These are phyloP conservation scores for Farysia itapuensis DNA, from an alignment of 1,284 basidiomycete genomes.

Conservation along the genomic window DNA sequence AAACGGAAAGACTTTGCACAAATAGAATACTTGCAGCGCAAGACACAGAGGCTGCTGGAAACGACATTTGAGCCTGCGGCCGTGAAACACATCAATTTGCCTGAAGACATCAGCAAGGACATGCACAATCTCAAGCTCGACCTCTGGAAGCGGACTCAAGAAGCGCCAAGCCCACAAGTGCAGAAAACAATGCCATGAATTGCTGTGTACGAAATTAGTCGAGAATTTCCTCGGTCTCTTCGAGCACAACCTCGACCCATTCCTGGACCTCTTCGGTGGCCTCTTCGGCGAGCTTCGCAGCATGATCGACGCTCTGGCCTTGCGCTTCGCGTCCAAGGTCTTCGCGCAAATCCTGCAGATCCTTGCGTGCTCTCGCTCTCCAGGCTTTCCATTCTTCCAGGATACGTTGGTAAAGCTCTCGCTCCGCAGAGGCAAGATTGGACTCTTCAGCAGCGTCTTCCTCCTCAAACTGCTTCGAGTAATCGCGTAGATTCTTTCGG, in stretches of 20 bases:
- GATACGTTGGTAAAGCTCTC: constrained; percentile 84
- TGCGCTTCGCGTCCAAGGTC: constrained; percentile 37
- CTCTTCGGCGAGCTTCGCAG: constrained; percentile 50
- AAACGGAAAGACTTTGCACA: constrained; percentile 50
- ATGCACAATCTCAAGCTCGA: constrained; percentile 28
- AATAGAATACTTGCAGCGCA: constrained; percentile 56
- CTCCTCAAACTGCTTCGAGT: constrained; percentile 89
- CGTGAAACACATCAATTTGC: constrained; percentile 48
- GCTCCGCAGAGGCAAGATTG: constrained; percentile 87
- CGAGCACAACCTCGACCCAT: constrained; percentile 60
- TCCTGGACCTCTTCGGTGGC: constrained; percentile 58
- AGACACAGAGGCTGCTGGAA: constrained; percentile 44
- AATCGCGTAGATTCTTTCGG: constrained; percentile 87
- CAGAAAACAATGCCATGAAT: too few relatives aligned
- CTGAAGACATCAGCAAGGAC: constrained; percentile 28
- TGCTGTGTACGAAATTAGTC: constrained; percentile 9
- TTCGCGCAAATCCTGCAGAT: constrained; percentile 40
- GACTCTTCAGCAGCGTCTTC: constrained; percentile 94
- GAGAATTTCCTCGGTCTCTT: constrained; percentile 58
- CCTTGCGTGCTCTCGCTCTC: constrained; percentile 61
- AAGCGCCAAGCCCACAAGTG: not conserved
- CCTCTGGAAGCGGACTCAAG: constrained; percentile 23
- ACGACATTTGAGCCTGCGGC: constrained; percentile 46
- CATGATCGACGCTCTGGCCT: constrained; percentile 35
- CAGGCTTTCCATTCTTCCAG: constrained; percentile 99